phyloP scores from a whole-genome alignment of 139 green algal genomes.

The Haematococcus lacustris region DNA sequence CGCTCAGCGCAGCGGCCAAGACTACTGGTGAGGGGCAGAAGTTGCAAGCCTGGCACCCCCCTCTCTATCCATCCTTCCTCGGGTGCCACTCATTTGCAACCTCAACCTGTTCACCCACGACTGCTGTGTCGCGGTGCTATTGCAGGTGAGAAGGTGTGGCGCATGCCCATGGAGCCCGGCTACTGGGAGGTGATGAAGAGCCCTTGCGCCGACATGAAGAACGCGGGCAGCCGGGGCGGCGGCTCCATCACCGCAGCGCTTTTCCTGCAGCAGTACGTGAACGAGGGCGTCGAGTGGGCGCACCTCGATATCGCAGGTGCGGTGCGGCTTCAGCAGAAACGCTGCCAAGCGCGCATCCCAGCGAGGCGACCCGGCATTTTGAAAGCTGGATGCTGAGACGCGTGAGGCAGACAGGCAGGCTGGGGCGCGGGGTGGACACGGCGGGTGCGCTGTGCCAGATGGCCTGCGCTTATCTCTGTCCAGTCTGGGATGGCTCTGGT shows the following conservation, averaged over 20 bases:
- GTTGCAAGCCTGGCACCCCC: no score
- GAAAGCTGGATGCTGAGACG: not conserved
- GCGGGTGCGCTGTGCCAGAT: not conserved
- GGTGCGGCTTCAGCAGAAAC: not conserved
- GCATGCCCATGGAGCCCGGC: slow-evolving; percentile 84
- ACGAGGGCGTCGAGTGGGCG: slow-evolving; percentile 77
- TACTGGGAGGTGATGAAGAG: slow-evolving; percentile 76
- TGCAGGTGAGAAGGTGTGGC: slow-evolving; percentile 67
- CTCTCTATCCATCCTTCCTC: no score
- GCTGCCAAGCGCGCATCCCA: not conserved
- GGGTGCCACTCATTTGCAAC: no score
- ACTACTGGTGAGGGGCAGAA: slow-evolving; percentile 15
- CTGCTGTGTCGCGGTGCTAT: no score
- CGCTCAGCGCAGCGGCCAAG: slow-evolving; percentile 35
- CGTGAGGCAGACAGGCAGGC: no score
- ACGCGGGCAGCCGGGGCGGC: slow-evolving; percentile 59
- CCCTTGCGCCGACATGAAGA: slow-evolving; percentile 80
- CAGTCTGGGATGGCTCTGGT: no score
- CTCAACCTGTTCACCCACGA: no score
- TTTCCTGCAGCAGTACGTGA: slow-evolving; percentile 81
- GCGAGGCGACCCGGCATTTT: not conserved
- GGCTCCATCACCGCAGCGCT: slow-evolving; percentile 89
- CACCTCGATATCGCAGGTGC: slow-evolving; percentile 89
- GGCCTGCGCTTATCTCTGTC: not conserved
- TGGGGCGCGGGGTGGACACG: not conserved